A percentile compares a stretch with the other conserved stretches of the same genome.
phyloP scores from a whole-genome alignment of 208 protist genomes.

The Lotmaria passim region DNA sequence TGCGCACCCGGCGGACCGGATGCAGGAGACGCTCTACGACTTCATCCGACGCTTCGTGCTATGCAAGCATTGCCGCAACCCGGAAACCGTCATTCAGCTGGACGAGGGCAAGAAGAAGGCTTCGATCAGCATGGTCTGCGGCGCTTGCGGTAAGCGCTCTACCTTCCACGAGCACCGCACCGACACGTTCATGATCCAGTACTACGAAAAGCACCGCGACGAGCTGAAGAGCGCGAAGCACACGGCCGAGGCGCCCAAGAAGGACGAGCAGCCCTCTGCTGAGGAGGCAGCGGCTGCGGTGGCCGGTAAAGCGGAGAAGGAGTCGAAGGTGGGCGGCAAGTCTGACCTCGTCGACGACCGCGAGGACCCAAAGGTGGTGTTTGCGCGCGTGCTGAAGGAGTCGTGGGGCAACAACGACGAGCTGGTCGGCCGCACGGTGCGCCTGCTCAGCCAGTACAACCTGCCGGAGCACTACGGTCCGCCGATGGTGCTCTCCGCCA shows the following conservation, averaged over 20 bases:
- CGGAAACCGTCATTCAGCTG: slow-evolving; percentile 76
- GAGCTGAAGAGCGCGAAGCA: slow-evolving; percentile 52
- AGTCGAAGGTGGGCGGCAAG: slow-evolving; percentile 29
- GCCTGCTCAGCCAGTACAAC: slow-evolving; percentile 78
- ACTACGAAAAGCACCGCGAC: slow-evolving; percentile 80
- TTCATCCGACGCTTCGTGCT: slow-evolving; percentile 89
- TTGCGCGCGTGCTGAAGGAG: slow-evolving; percentile 58
- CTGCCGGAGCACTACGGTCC: slow-evolving; percentile 64
- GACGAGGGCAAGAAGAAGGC: slow-evolving; percentile 57
- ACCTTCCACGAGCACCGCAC: slow-evolving; percentile 49
- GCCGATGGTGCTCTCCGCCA: slow-evolving; percentile 52
- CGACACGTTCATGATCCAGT: slow-evolving; percentile 58
- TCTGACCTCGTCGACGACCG: slow-evolving; percentile 44
- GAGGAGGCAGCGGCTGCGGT: slow-evolving; percentile 27
- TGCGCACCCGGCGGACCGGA: slow-evolving; percentile 67
- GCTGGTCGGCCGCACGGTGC: slow-evolving; percentile 54
- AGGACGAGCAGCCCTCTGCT: slow-evolving; percentile 32
- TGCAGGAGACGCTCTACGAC: slow-evolving; percentile 87
- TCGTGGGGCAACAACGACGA: slow-evolving; percentile 38
- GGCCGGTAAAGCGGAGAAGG: slow-evolving; percentile 19
- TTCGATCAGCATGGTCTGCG: slow-evolving; percentile 66
- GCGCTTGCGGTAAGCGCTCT: slow-evolving; percentile 71
- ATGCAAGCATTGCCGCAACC: slow-evolving; percentile 89
- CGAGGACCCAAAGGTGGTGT: slow-evolving; percentile 44
- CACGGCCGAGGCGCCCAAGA: slow-evolving; percentile 47